phyloP scores from a whole-genome alignment of 495 filamentous ascomycete genomes.

The Aspergillus campestris region DNA sequence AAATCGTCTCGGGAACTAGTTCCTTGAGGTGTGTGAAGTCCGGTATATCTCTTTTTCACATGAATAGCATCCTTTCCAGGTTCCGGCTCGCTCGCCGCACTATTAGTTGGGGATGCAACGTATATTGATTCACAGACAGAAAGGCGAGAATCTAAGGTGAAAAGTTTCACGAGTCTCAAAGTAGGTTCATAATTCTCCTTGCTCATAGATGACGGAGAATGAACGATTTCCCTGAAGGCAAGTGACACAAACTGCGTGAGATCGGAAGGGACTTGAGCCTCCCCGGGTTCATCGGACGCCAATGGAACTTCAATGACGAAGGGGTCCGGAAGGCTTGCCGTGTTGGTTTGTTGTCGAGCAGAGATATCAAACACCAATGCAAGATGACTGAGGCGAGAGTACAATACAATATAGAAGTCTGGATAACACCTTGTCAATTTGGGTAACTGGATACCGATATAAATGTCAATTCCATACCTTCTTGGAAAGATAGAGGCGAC shows the following conservation, averaged over 20 bases:
- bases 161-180: slow-evolving; percentile 29
- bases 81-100: slow-evolving; percentile 3
- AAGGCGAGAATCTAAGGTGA: slow-evolving; percentile 25
- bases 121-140: slow-evolving; percentile 31
- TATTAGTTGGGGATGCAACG: slow-evolving; percentile 6
- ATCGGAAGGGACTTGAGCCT: neutral
- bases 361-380: slow-evolving; percentile 31
- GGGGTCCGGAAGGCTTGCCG: slow-evolving; percentile 28
- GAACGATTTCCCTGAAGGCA: slow-evolving; percentile 26
- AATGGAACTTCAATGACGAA: slow-evolving; percentile 30
- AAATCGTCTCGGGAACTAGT: slow-evolving; percentile 16
- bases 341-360: slow-evolving; percentile 9
- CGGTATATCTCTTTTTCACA: slow-evolving; percentile 13
- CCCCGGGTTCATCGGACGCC: slow-evolving; percentile 3
- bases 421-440: neutral
- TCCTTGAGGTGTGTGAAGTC: slow-evolving; percentile 1
- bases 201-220: slow-evolving; percentile 9
- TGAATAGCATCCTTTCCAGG: slow-evolving; percentile 15
- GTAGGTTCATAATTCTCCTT: slow-evolving; percentile 11
- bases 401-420: slow-evolving; percentile 31
- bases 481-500: slow-evolving; percentile 19
- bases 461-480: slow-evolving; percentile 16
- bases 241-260: slow-evolving; percentile 21
- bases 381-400: slow-evolving; percentile 34
- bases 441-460: neutral